Percentiles rank a stretch among this genome's conserved stretches.
phyloP scores from a whole-genome alignment of 805 yeast species.

The Saturnispora ahearnii region DNA sequence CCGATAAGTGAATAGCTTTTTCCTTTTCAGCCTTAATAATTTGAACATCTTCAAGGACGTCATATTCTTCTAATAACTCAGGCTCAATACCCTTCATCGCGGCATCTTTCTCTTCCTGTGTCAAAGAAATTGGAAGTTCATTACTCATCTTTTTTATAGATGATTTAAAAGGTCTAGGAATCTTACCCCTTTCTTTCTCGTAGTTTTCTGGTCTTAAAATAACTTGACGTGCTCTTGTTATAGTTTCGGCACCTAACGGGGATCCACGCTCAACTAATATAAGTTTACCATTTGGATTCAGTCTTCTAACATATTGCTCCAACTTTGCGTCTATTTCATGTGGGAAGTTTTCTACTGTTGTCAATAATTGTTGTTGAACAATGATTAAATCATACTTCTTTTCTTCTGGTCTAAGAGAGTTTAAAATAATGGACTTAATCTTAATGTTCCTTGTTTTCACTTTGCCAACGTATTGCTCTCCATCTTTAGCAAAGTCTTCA shows the following conservation, averaged over 20 bases:
- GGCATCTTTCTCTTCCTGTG: slow-evolving; percentile 14
- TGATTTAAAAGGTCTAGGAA: slow-evolving; percentile 59
- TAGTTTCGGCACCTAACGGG: slow-evolving; percentile 77
- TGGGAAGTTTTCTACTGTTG: slow-evolving; percentile 53
- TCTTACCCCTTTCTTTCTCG: slow-evolving; percentile 45
- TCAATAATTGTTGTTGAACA: slow-evolving; percentile 68
- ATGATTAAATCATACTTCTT: slow-evolving; percentile 72
- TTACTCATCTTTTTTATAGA: slow-evolving; percentile 11
- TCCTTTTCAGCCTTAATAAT: slow-evolving; percentile 7
- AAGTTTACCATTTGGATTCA: slow-evolving; percentile 73
- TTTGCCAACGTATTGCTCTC: slow-evolving; percentile 36
- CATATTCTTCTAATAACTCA: slow-evolving; percentile 21
- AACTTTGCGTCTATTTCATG: slow-evolving; percentile 62
- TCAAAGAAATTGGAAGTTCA: not conserved
- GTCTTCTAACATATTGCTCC: slow-evolving; percentile 46
- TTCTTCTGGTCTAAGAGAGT: slow-evolving; percentile 38
- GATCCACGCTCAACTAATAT: slow-evolving; percentile 83
- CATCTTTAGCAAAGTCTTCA: not conserved
- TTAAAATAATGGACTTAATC: slow-evolving; percentile 46
- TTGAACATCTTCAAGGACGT: slow-evolving; percentile 14
- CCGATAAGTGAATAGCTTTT: slow-evolving; percentile 40
- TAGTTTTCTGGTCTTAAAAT: slow-evolving; percentile 78
- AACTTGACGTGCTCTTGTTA: slow-evolving; percentile 85
- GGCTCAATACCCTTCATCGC: slow-evolving; percentile 18
- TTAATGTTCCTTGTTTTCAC: slow-evolving; percentile 50